These are phyloP conservation scores for Mycena citricolor DNA, from an alignment of 1,284 basidiomycete genomes.

Conservation along the genomic window DNA sequence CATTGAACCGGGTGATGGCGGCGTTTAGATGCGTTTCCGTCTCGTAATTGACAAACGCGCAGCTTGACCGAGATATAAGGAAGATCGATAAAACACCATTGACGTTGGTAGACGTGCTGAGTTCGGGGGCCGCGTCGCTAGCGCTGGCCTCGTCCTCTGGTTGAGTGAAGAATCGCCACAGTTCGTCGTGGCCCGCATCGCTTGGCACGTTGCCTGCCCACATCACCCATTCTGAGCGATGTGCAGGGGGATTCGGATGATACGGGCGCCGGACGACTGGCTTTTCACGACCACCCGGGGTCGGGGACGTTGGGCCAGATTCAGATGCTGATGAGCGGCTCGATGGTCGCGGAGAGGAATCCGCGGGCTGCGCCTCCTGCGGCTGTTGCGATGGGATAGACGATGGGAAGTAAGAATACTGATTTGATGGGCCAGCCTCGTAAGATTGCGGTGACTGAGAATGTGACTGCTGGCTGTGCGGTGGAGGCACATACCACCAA, in stretches of 20 bases:
- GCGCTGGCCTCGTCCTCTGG: conserved; percentile 21
- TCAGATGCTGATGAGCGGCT: conserved; percentile 11
- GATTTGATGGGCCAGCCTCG: conserved; percentile 35
- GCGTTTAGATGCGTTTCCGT: conserved; percentile 60
- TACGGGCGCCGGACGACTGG: conserved; percentile 44
- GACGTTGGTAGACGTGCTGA: conserved; percentile 13
- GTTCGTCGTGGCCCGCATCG: conserved; percentile 84
- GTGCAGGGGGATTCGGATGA: conserved; percentile 66
- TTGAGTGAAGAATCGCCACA: conserved; percentile 83
- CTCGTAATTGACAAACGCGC: conserved; percentile 90
- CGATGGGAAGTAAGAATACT: conserved; percentile 40
- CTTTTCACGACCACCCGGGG: conserved; percentile 25
- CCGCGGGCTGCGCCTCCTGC: conserved; percentile 15
- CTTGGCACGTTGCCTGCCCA: conserved; percentile 91
- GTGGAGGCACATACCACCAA: conserved; percentile 56
- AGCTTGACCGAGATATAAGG: conserved; percentile 89
- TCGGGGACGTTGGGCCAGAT: conserved; percentile 10
- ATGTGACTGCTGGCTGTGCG: conserved; percentile 17
- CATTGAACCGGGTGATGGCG: conserved; percentile 77
- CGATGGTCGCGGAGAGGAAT: conserved; percentile 5
- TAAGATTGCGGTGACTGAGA: conserved; percentile 32
- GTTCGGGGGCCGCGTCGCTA: conserved; percentile 15
- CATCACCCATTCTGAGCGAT: conserved; percentile 92
- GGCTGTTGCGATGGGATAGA: conserved; percentile 29
- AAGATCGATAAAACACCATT: conserved; percentile 85